phyloP scores from a whole-genome alignment of 1,284 basidiomycete genomes.

The Fomitopsis betulina region DNA sequence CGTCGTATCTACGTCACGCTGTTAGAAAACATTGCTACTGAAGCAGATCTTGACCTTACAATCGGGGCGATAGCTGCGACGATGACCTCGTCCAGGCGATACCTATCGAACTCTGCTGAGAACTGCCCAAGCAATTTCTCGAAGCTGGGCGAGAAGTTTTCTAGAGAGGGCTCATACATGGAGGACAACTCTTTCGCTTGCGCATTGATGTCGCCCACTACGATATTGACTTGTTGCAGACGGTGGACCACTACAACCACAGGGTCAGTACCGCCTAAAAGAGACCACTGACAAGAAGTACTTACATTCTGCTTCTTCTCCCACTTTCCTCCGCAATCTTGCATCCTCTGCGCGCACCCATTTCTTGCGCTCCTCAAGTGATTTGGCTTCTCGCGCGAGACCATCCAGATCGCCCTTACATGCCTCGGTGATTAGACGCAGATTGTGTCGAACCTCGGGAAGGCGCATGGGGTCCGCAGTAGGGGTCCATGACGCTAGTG shows the following conservation, averaged over 20 bases:
- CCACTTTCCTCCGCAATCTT: slow-evolving; percentile 61
- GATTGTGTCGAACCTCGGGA: slow-evolving; percentile 94
- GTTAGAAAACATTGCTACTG: slow-evolving; percentile 2
- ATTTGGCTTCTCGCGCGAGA: slow-evolving; percentile 85
- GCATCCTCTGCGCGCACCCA: slow-evolving; percentile 72
- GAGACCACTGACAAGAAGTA: not conserved
- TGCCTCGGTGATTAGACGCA: slow-evolving; percentile 80
- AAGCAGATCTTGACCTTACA: slow-evolving; percentile 33
- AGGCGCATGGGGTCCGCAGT: slow-evolving; percentile 81
- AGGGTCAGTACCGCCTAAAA: not conserved
- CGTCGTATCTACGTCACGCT: slow-evolving; percentile 45
- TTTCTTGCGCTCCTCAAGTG: slow-evolving; percentile 74
- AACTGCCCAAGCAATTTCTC: slow-evolving; percentile 70
- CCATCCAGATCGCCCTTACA: slow-evolving; percentile 83
- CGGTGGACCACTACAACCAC: slow-evolving; percentile 60
- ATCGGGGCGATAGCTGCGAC: slow-evolving; percentile 86
- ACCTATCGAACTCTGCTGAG: slow-evolving; percentile 72
- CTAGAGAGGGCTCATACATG: slow-evolving; percentile 64
- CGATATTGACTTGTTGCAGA: slow-evolving; percentile 69
- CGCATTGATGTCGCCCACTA: slow-evolving; percentile 64
- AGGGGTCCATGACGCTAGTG: slow-evolving; percentile 79
- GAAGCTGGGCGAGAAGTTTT: slow-evolving; percentile 68
- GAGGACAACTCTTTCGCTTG: slow-evolving; percentile 61
- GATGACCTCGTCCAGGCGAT: slow-evolving; percentile 86
- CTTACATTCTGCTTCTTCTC: slow-evolving; percentile 73